phyloP scores from a whole-genome alignment of 179 eudicot genomes.

The Drosera spatulata region DNA sequence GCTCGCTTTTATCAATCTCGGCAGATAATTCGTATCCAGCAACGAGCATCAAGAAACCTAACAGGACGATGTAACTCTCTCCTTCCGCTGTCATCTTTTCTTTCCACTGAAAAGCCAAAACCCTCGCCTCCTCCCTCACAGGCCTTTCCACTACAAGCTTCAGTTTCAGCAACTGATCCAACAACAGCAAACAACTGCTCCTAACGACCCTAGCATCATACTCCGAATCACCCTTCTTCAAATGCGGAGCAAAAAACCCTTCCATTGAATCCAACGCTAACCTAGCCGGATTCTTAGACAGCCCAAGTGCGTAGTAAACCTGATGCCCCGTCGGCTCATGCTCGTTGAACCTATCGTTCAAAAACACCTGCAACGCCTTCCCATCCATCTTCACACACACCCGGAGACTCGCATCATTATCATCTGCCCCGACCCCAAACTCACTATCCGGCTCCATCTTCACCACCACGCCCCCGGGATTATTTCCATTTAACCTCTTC shows the following conservation, averaged over 20 bases:
- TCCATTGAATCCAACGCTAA: constrained; percentile 37
- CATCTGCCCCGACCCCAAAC: neutral
- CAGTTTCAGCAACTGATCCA: constrained; percentile 21
- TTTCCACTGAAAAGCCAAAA: too few relatives aligned
- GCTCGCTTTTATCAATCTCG: too few relatives aligned
- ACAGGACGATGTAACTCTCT: too few relatives aligned
- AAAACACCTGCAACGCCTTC: constrained; percentile 19
- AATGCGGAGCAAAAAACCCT: constrained; percentile 29
- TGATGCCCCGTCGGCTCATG: constrained; percentile 20
- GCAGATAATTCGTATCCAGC: too few relatives aligned
- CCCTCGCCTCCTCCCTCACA: too few relatives aligned
- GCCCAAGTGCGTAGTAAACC: constrained; percentile 13
- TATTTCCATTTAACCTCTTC: neutral
- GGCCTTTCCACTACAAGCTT: constrained; percentile 1
- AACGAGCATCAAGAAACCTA: too few relatives aligned
- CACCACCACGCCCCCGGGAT: too few relatives aligned
- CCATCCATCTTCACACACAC: constrained; percentile 30
- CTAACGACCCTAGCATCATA: constrained; percentile 14
- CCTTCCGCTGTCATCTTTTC: too few relatives aligned
- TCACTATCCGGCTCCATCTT: too few relatives aligned
- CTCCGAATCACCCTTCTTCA: constrained; percentile 7
- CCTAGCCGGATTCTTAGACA: constrained; percentile 24
- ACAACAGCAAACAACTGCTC: constrained; percentile 21
- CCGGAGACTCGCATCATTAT: constrained; percentile 20
- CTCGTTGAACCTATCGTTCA: constrained; percentile 21